Percentiles rank a stretch among this genome's conserved stretches.
Conservation (phyloP, 495 filamentous ascomycete genomes). For the Parathielavia appendiculata region DNA sequence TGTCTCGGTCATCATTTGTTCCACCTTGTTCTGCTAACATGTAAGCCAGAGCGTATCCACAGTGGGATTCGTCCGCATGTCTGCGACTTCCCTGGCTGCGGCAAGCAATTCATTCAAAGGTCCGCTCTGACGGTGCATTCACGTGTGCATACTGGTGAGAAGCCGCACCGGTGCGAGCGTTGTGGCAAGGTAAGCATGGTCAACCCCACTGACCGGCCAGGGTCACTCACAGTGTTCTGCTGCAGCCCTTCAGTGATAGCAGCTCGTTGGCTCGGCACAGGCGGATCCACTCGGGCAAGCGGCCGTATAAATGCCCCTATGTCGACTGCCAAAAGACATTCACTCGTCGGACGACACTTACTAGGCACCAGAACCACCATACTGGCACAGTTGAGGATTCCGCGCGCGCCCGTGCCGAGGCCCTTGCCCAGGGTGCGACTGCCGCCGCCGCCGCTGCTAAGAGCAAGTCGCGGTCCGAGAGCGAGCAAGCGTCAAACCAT, state of each 20-base stretch:
- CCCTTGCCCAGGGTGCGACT: conserved; percentile 50
- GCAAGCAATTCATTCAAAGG: conserved; percentile 95
- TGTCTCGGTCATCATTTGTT: conserved; percentile 27
- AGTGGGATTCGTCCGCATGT: conserved; percentile 87
- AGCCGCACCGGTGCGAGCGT: conserved; percentile 95
- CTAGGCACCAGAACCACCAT: conserved; percentile 92
- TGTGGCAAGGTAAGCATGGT: conserved; percentile 76
- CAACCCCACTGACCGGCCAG: background rate
- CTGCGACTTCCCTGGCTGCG: conserved; percentile 83
- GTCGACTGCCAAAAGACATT: conserved; percentile 99
- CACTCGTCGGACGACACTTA: conserved; percentile 89
- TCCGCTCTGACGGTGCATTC: conserved; percentile 96
- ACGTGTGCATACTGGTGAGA: conserved; percentile 94
- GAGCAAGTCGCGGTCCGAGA: conserved; percentile 57
- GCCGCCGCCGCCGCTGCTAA: conserved; percentile 51
- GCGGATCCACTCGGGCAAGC: conserved; percentile 90
- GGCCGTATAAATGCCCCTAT: conserved; percentile 96
- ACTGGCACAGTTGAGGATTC: conserved; percentile 94
- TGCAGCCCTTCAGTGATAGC: conserved; percentile 95
- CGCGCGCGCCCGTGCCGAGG: conserved; percentile 70
- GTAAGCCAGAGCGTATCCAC: conserved; percentile 83
- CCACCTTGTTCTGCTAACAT: conserved; percentile 20
- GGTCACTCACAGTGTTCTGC: conserved; percentile 8
- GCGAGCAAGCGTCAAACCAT: conserved; percentile 72
- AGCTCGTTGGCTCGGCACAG: conserved; percentile 92